These are phyloP conservation scores for Sporopachydermia quercuum DNA, from an alignment of 805 yeast species.

Conservation along the genomic window DNA sequence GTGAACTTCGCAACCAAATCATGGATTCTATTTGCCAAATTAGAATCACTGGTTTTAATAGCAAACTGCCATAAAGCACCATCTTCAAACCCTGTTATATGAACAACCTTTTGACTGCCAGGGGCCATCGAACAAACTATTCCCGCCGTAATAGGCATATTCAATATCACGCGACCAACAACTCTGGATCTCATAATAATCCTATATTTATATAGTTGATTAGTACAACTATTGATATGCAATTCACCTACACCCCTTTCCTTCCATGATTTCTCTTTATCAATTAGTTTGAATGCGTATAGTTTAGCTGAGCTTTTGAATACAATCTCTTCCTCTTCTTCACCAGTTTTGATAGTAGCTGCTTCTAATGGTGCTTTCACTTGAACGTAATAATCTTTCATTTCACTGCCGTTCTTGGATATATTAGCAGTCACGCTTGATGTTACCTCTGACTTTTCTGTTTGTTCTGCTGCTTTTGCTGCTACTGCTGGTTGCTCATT, in stretches of 20 bases:
- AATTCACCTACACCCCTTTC: conserved; percentile 85
- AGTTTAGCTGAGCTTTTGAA: conserved; percentile 65
- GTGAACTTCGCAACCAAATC: conserved; percentile 6
- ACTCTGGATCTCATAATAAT: conserved; percentile 88
- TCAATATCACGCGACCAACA: conserved; percentile 65
- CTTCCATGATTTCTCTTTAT: conserved; percentile 75
- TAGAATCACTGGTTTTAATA: neutral
- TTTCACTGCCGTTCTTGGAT: no score
- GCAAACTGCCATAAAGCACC: neutral
- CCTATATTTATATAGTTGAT: conserved; percentile 31
- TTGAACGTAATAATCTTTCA: conserved; percentile 15
- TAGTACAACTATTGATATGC: conserved; percentile 55
- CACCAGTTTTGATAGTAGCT: conserved; percentile 57
- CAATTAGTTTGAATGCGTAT: conserved; percentile 55
- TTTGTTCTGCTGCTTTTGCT: conserved; percentile 2
- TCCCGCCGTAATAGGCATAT: conserved; percentile 47
- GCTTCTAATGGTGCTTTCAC: conserved; percentile 15
- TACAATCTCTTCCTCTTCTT: conserved; percentile 64
- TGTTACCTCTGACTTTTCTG: conserved; percentile 4
- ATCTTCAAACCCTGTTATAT: neutral
- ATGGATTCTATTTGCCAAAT: neutral
- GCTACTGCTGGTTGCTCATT: conserved; percentile 5
- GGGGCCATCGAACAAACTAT: neutral
- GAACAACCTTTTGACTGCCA: neutral
- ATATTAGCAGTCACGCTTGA: no score